These are phyloP conservation scores for Cyberlindnera suaveolens DNA, from an alignment of 805 yeast species.

Conservation along the genomic window DNA sequence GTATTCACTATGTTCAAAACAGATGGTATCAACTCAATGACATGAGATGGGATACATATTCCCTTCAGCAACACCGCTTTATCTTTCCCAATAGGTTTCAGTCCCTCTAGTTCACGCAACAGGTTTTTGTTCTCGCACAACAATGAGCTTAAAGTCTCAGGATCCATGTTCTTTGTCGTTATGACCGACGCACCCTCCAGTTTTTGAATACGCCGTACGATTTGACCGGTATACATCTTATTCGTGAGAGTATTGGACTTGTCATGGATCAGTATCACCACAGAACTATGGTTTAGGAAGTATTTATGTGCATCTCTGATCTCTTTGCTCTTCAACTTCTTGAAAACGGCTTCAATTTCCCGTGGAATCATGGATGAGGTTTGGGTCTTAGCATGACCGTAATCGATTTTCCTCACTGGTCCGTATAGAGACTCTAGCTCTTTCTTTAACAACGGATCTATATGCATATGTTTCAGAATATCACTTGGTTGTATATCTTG, in stretches of 20 bases:
- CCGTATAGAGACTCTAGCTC: slow-evolving; percentile 9
- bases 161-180: slow-evolving; percentile 6
- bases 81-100: neutral
- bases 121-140: slow-evolving; percentile 4
- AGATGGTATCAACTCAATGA: slow-evolving; percentile 3
- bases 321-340: slow-evolving; percentile 3
- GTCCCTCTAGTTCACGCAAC: neutral
- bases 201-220: slow-evolving; percentile 3
- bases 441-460: slow-evolving; percentile 10
- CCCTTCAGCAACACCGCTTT: slow-evolving; percentile 4
- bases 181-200: neutral
- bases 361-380: slow-evolving; percentile 3
- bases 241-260: slow-evolving; percentile 8
- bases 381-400: neutral
- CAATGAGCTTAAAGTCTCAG: slow-evolving; percentile 1
- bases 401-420: slow-evolving; percentile 3
- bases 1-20: slow-evolving; percentile 6
- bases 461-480: slow-evolving; percentile 2
- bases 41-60: slow-evolving; percentile 12
- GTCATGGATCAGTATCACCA: slow-evolving; percentile 9
- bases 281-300: slow-evolving; percentile 1
- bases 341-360: slow-evolving; percentile 4
- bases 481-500: slow-evolving; percentile 1
- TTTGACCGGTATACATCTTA: slow-evolving; percentile 3
- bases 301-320: slow-evolving; percentile 3